A percentile compares a stretch with the other conserved stretches of the same genome.
These are phyloP conservation scores for Trypanosoma platydactyli DNA, from an alignment of 208 protist genomes.

Conservation along the genomic window DNA sequence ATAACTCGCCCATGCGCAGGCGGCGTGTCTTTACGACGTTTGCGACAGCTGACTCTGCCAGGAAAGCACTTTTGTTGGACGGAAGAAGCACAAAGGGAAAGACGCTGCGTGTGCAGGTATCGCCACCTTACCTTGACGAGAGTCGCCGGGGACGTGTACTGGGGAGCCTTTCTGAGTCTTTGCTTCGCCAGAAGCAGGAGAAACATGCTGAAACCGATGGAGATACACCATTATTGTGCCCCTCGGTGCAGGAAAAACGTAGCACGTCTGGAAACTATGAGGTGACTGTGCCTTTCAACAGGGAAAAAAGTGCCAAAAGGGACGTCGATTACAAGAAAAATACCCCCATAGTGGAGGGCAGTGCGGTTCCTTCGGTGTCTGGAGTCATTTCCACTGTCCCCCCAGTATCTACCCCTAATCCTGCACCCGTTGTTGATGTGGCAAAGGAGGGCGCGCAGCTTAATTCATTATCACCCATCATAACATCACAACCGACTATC, in stretches of 20 bases:
- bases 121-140: slow-evolving; percentile 69
- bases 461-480: neutral
- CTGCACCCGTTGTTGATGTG: slow-evolving; percentile 13
- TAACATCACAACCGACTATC: neutral
- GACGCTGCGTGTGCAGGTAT: slow-evolving; percentile 80
- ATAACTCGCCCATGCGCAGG: slow-evolving; percentile 55
- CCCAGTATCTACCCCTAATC: neutral
- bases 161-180: neutral
- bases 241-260: slow-evolving; percentile 8
- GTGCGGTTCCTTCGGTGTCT: neutral
- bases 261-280: neutral
- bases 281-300: neutral
- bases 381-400: neutral
- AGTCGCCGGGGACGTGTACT: slow-evolving; percentile 58
- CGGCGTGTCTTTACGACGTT: slow-evolving; percentile 80
- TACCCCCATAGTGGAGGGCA: neutral
- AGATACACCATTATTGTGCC: neutral
- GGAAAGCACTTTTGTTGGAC: slow-evolving; percentile 68
- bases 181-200: neutral
- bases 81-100: slow-evolving; percentile 81
- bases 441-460: slow-evolving; percentile 5
- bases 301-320: neutral
- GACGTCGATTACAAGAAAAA: neutral
- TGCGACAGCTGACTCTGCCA: slow-evolving; percentile 40
- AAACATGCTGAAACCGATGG: neutral